Base-by-base conservation (phyloP, 805 yeast species). In the Wickerhamiella sorbophila region DNA sequence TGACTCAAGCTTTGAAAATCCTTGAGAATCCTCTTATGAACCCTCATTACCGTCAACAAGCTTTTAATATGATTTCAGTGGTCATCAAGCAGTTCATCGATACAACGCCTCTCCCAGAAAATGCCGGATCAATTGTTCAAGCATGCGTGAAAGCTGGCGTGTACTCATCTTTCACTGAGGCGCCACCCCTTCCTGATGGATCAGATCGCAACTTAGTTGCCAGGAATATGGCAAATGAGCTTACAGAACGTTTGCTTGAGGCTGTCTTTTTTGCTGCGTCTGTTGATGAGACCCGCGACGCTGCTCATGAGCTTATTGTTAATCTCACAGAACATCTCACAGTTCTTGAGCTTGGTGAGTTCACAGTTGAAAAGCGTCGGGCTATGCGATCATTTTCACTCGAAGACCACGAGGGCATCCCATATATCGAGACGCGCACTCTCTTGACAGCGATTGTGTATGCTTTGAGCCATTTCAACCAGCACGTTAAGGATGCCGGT, bases 311-410 rank as follows among this genome's bases (percentile, higher is more conserved):
- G 4, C 63, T 87, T 41, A 69, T 86, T 22, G 69, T 70, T 38
- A 75, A 82, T 39, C 57, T 88, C 5, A 72, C 88, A 21, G 79
- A 76, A 42, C 97, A 91, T 57, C 77, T 82, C 47, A 77, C 86
- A 8, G 63, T 91, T 44, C 63, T 85, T 6, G 83, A 86, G 48
- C 69, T 87, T 36, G 82, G 86, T 15, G 77, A 78, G 33, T 77
- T 83, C 1, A 69, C 85, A 36, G 63, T 75, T 15, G 83, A 79
- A 39, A 77, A 78, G 48, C 63, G 81, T 41, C 77, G 60, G 69
- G 74, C 55, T 73, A 75, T 53, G 50, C 65, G 87, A 21, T 70
- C 77, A 10, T 88, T 88, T 55, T 72, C 78, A 9, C 77, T 86
- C 20, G 72, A 74, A 42, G 85, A 84, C 47, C 74, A 79, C 44